Conservation (phyloP, 768 basidiomycete species). For the Baorangia bicolor region DNA sequence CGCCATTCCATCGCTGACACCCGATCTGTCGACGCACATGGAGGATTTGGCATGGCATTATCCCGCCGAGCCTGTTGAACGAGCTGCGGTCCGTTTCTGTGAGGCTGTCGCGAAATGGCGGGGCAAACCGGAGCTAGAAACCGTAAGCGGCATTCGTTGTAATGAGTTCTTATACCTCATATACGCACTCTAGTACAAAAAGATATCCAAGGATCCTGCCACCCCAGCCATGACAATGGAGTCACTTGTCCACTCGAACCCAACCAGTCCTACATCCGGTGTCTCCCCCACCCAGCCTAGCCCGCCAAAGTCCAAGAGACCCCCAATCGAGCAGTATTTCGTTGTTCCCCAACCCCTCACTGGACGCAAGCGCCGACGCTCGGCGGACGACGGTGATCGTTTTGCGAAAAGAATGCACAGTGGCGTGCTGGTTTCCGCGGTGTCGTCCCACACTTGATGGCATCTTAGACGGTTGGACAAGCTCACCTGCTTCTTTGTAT, state of each 20-base stretch:
- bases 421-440: slow-evolving; percentile 9
- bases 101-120: slow-evolving; percentile 82
- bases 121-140: slow-evolving; percentile 82
- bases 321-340: slow-evolving; percentile 41
- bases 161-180: slow-evolving; percentile 19
- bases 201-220: slow-evolving; percentile 37
- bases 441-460: slow-evolving; percentile 17
- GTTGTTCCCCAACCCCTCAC: slow-evolving; percentile 17
- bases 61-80: slow-evolving; percentile 79
- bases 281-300: slow-evolving; percentile 18
- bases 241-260: slow-evolving; percentile 68
- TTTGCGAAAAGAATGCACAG: slow-evolving; percentile 23
- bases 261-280: slow-evolving; percentile 53
- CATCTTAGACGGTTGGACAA: neutral
- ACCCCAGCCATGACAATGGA: slow-evolving; percentile 57
- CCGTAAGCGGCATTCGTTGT: slow-evolving; percentile 39
- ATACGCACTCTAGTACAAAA: slow-evolving; percentile 52
- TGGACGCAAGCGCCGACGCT: slow-evolving; percentile 30
- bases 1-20: slow-evolving; percentile 66
- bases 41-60: slow-evolving; percentile 70
- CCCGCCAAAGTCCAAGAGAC: slow-evolving; percentile 27
- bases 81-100: slow-evolving; percentile 74
- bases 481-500: slow-evolving; percentile 20
- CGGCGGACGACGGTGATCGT: slow-evolving; percentile 25
- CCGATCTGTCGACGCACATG: slow-evolving; percentile 78